These are phyloP conservation scores for Fusarium acutatum DNA, from an alignment of 2,329 filamentous ascomycete genomes.

Conservation along the genomic window DNA sequence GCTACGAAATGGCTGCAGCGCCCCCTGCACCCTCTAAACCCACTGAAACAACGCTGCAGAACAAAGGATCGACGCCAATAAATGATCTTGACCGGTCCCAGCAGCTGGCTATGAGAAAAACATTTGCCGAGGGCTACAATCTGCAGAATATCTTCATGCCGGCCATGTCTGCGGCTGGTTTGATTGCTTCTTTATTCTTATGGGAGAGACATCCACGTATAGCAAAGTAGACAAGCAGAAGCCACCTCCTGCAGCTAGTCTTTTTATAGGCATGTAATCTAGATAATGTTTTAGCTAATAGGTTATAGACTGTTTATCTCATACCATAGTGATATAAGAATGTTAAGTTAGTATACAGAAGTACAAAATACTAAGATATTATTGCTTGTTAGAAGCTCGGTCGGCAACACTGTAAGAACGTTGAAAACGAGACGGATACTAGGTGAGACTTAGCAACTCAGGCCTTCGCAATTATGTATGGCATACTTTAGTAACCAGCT, in stretches of 20 bases:
- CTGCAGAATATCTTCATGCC: not conserved
- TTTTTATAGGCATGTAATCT: not conserved
- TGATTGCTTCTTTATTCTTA: not conserved
- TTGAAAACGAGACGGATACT: too few relatives aligned
- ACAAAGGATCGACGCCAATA: not conserved
- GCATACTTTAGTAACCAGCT: too few relatives aligned
- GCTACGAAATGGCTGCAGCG: not conserved
- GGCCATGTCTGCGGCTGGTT: not conserved
- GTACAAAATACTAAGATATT: too few relatives aligned
- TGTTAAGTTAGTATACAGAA: too few relatives aligned
- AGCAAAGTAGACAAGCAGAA: not conserved
- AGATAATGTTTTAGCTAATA: too few relatives aligned
- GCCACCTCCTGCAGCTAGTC: fast-evolving
- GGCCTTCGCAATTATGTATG: too few relatives aligned
- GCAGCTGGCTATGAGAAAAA: not conserved
- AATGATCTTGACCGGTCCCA: not conserved
- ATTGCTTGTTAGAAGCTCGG: too few relatives aligned
- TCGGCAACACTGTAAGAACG: too few relatives aligned
- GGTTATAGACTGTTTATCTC: too few relatives aligned
- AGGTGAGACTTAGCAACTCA: too few relatives aligned
- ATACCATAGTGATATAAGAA: too few relatives aligned
- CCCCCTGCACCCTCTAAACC: fast-evolving
- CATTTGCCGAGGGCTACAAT: not conserved
- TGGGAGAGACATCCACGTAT: not conserved
- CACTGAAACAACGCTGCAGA: not conserved